These are phyloP conservation scores for Penicillium paxilli DNA, from an alignment of 495 filamentous ascomycete genomes.

Conservation along the genomic window DNA sequence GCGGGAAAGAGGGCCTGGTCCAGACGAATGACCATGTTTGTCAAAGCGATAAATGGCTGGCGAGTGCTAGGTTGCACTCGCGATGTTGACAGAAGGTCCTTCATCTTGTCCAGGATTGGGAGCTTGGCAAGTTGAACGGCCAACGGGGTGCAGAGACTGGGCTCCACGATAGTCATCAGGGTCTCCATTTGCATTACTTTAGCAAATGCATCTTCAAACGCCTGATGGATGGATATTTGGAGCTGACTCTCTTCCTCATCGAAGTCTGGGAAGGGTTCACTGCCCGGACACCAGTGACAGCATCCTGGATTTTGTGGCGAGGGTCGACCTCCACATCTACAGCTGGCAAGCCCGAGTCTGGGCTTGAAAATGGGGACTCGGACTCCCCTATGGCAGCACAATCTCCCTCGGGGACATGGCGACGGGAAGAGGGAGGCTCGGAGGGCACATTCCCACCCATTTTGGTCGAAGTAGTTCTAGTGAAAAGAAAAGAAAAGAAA, in stretches of 20 bases:
- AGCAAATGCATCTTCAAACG: slow-evolving; percentile 23
- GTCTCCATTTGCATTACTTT: slow-evolving; percentile 23
- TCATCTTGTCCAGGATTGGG: slow-evolving; percentile 17
- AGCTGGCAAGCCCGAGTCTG: too few species aligned
- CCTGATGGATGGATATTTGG: slow-evolving; percentile 6
- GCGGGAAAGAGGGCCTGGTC: slow-evolving; percentile 24
- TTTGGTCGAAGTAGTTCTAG: too few species aligned
- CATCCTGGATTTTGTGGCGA: too few species aligned
- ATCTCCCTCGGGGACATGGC: too few species aligned
- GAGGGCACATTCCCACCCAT: too few species aligned
- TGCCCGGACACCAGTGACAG: not conserved
- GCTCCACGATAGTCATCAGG: slow-evolving; percentile 15
- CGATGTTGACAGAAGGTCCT: slow-evolving; percentile 10
- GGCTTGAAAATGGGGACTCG: too few species aligned
- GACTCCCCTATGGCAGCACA: too few species aligned
- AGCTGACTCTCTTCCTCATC: slow-evolving; percentile 9
- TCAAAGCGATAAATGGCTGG: slow-evolving; percentile 24
- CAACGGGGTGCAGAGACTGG: too few species aligned
- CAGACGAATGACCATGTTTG: slow-evolving; percentile 24
- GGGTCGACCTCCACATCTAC: too few species aligned
- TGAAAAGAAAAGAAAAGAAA: too few species aligned
- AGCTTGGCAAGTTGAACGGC: slow-evolving; percentile 5
- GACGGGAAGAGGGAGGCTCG: not conserved
- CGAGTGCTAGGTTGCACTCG: slow-evolving; percentile 8
- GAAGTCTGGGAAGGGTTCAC: slow-evolving; percentile 38